A percentile compares a stretch with the other conserved stretches of the same genome.
These are phyloP conservation scores for Mortierella sp. DNA, from an alignment of 371 early-diverging fungal species.

Conservation along the genomic window DNA sequence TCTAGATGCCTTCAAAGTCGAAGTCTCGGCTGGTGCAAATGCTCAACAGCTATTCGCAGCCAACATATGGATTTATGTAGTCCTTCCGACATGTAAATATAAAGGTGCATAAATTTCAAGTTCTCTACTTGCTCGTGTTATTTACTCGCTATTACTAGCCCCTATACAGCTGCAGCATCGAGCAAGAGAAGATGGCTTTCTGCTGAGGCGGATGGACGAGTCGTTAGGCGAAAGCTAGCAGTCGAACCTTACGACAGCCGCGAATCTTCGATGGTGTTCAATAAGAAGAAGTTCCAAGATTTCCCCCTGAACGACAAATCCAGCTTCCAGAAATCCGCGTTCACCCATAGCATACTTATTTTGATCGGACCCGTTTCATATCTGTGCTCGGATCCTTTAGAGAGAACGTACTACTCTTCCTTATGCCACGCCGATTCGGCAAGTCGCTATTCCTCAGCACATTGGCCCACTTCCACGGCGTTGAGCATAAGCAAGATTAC, in stretches of 20 bases:
- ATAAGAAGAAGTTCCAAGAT: neutral
- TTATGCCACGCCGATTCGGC: constrained; percentile 41
- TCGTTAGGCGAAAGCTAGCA: neutral
- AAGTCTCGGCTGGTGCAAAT: too few relatives aligned
- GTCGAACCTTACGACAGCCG: neutral
- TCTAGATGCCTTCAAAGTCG: too few relatives aligned
- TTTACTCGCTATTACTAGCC: too few relatives aligned
- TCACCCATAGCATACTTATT: constrained; percentile 25
- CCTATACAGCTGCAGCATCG: too few relatives aligned
- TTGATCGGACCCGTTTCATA: constrained; percentile 44
- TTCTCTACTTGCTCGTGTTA: too few relatives aligned
- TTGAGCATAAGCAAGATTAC: constrained; percentile 30
- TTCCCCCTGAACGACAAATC: constrained; percentile 21
- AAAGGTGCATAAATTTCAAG: too few relatives aligned
- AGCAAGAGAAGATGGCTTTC: too few relatives aligned
- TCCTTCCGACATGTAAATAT: too few relatives aligned
- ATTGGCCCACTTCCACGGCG: constrained; percentile 42
- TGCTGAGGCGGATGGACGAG: too few relatives aligned
- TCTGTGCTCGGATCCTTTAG: constrained; percentile 26
- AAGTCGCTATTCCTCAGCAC: constrained; percentile 45
- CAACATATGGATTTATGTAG: too few relatives aligned
- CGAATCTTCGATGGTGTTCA: neutral
- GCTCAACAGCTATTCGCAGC: too few relatives aligned
- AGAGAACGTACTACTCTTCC: constrained; percentile 23
- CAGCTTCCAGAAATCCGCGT: constrained; percentile 23